A percentile compares a stretch with the other conserved stretches of the same genome.
Conservation (phyloP, 306 rosid genomes). For the Vigna mungo region DNA sequence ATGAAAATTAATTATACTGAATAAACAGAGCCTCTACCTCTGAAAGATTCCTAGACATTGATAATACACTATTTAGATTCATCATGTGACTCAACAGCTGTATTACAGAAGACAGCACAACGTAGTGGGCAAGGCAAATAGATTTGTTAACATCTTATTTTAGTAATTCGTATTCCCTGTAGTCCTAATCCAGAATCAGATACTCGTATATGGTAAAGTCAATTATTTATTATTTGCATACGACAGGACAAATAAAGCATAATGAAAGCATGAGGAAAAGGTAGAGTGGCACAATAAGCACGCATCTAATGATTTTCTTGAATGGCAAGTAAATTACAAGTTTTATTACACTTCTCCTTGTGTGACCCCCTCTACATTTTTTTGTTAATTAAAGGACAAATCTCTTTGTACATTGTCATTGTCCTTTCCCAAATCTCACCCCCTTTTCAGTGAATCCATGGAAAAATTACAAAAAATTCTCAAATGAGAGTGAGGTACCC, state of each 20-base stretch:
- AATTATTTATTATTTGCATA: background rate
- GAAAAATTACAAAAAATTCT: slow-evolving; percentile 47
- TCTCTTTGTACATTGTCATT: slow-evolving; percentile 47
- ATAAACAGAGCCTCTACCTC: background rate
- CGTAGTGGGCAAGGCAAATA: slow-evolving; percentile 36
- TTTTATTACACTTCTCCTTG: background rate
- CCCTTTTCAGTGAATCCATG: slow-evolving; percentile 24
- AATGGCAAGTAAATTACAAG: slow-evolving; percentile 25
- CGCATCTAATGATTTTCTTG: slow-evolving; percentile 5
- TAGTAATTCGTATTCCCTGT: background rate
- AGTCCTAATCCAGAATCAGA: background rate
- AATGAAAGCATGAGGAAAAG: too few relatives aligned
- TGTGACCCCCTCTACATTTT: slow-evolving; percentile 24
- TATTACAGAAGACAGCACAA: slow-evolving; percentile 16
- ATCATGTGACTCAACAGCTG: slow-evolving; percentile 26
- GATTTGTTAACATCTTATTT: background rate
- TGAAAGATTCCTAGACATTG: slow-evolving; percentile 5
- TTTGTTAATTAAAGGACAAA: slow-evolving; percentile 32
- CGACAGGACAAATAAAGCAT: background rate
- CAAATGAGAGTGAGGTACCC: slow-evolving; percentile 36
- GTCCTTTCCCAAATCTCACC: slow-evolving; percentile 38
- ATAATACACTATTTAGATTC: slow-evolving; percentile 8
- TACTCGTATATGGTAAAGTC: background rate
- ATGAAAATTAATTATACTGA: background rate
- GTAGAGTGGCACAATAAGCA: background rate